A percentile compares a stretch with the other conserved stretches of the same genome.
phyloP scores from a whole-genome alignment of 176 grass and related monocot species.

The Dactylis glomerata region DNA sequence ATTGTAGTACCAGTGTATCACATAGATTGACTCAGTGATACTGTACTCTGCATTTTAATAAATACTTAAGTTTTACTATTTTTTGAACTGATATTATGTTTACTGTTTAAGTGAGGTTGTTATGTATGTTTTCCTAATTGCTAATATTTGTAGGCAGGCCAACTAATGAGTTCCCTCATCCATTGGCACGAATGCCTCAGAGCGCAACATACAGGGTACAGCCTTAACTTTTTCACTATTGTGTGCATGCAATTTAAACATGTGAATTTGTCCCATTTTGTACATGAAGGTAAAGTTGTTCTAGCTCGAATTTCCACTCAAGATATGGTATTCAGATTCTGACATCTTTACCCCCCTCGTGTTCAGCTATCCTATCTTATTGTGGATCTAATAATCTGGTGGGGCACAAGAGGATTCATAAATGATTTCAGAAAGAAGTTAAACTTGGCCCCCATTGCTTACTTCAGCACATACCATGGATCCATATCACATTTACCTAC shows the following conservation, averaged over 20 bases:
- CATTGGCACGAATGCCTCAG: constrained; percentile 83
- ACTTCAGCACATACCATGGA: constrained; percentile 98
- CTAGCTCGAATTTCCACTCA: neutral
- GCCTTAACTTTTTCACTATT: constrained; percentile 14
- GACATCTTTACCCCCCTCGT: constrained; percentile 30
- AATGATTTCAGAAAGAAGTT: constrained; percentile 98
- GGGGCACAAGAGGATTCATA: constrained; percentile 95
- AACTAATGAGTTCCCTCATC: constrained; percentile 98
- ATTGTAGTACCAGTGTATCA: neutral
- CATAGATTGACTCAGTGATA: constrained; percentile 9
- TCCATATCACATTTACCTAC: constrained; percentile 99
- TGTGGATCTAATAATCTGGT: constrained; percentile 92
- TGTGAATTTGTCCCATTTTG: neutral
- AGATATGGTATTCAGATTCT: constrained; percentile 18
- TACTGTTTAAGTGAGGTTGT: constrained; percentile 10
- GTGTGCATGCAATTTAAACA: constrained; percentile 3
- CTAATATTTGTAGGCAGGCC: constrained; percentile 85
- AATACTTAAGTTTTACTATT: constrained; percentile 9
- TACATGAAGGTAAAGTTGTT: constrained; percentile 8
- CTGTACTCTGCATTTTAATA: neutral
- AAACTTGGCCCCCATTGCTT: constrained; percentile 87
- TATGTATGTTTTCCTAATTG: constrained; percentile 48
- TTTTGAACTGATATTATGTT: neutral
- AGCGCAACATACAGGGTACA: constrained; percentile 81
- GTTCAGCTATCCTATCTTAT: constrained; percentile 92